Evolutionary conservation across 2,329 filamentous ascomycete genomes (phyloP).

Genomic region (Exserohilum rostratum): DNA sequence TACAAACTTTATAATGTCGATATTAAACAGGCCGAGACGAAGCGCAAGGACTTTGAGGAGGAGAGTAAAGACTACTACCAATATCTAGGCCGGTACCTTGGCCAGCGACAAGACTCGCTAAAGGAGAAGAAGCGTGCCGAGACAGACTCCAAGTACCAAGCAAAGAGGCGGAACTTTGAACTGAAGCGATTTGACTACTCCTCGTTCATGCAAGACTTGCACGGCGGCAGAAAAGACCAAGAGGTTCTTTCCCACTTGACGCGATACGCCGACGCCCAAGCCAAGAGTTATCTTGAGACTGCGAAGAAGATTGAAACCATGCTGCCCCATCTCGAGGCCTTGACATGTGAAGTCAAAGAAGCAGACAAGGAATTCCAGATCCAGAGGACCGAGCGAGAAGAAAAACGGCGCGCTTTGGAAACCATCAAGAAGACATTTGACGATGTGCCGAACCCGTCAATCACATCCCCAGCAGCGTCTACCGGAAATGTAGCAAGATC

Average conservation of each 20-base stretch:
- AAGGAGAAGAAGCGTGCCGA: slow-evolving; percentile 97
- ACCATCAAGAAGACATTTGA: slow-evolving; percentile 70
- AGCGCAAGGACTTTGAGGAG: slow-evolving; percentile 97
- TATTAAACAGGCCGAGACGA: slow-evolving; percentile 95
- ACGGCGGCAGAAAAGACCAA: slow-evolving; percentile 97
- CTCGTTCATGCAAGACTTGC: slow-evolving; percentile 98
- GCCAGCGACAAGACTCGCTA: slow-evolving; percentile 90
- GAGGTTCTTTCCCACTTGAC: slow-evolving; percentile 94
- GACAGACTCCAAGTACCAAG: slow-evolving; percentile 95
- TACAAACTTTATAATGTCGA: slow-evolving; percentile 90
- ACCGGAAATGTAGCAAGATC: slow-evolving; percentile 33
- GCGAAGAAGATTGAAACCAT: slow-evolving; percentile 87
- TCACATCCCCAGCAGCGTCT: slow-evolving; percentile 28
- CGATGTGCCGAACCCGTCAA: slow-evolving; percentile 35
- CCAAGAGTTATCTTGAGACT: slow-evolving; percentile 78
- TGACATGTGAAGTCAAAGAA: slow-evolving; percentile 86
- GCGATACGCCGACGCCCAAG: slow-evolving; percentile 89
- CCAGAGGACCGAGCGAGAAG: slow-evolving; percentile 90
- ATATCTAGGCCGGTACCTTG: slow-evolving; percentile 94
- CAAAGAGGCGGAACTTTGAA: slow-evolving; percentile 92
- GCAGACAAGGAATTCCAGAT: slow-evolving; percentile 98
- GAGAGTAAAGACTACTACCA: slow-evolving; percentile 98
- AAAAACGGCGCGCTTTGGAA: slow-evolving; percentile 87
- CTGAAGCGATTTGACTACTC: slow-evolving; percentile 98
- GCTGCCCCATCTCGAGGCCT: slow-evolving; percentile 85